A percentile compares a stretch with the other conserved stretches of the same genome.
phyloP scores from a whole-genome alignment of 2,329 filamentous ascomycete genomes.

The Drechslerella coelobrocha region DNA sequence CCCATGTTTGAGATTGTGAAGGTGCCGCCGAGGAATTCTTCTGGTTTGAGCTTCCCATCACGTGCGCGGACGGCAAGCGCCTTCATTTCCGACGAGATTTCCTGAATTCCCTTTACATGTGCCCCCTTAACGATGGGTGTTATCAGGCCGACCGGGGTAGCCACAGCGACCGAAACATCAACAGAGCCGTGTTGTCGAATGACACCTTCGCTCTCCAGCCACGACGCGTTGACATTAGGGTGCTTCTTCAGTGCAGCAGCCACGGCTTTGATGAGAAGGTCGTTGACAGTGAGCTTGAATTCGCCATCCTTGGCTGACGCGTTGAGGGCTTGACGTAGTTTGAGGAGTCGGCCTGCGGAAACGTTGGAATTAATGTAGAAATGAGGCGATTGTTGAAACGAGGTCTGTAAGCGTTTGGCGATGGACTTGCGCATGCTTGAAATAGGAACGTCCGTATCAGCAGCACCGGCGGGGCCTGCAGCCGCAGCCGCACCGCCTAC shows the following conservation, averaged over 20 bases:
- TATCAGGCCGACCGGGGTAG: slow-evolving; percentile 91
- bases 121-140: slow-evolving; percentile 95
- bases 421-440: slow-evolving; percentile 98
- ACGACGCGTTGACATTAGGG: slow-evolving; percentile 92
- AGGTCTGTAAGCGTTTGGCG: slow-evolving; percentile 86
- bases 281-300: slow-evolving; percentile 99
- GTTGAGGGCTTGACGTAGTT: slow-evolving; percentile 94
- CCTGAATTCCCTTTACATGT: slow-evolving; percentile 82
- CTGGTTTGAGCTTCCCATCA: slow-evolving; percentile 98
- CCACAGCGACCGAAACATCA: slow-evolving; percentile 93
- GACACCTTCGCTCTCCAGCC: slow-evolving; percentile 78
- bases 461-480: slow-evolving; percentile 66
- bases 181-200: slow-evolving; percentile 94
- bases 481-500: slow-evolving; percentile 60
- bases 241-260: slow-evolving; percentile 89
- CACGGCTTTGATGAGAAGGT: slow-evolving; percentile 98
- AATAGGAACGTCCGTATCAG: slow-evolving; percentile 83
- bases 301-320: slow-evolving; percentile 77
- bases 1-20: slow-evolving; percentile 99
- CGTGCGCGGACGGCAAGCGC: slow-evolving; percentile 94
- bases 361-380: slow-evolving; percentile 93
- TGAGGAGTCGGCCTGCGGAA: slow-evolving; percentile 92
- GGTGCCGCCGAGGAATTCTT: slow-evolving; percentile 98
- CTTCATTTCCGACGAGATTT: slow-evolving; percentile 89
- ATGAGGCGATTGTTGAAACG: slow-evolving; percentile 91